A percentile compares a stretch with the other conserved stretches of the same genome.
Evolutionary conservation across 163 green algal species (phyloP).

Genomic region (Scenedesmus sp.): DNA sequence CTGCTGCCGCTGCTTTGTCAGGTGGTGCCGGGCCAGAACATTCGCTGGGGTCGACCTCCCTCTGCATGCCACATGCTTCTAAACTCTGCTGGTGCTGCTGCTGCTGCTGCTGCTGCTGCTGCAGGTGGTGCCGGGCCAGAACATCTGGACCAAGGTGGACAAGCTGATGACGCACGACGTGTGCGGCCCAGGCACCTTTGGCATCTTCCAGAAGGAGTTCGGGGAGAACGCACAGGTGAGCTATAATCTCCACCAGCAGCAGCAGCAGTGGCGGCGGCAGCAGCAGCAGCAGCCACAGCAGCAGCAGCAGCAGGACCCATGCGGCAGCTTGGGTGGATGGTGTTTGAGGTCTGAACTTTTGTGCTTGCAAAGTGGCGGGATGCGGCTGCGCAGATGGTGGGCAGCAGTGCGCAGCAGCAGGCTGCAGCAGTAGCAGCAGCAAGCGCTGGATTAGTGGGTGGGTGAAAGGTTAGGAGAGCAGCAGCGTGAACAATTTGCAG

Average conservation of each 20-base stretch:
- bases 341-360: too few species aligned
- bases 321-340: too few species aligned
- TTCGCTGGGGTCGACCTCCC: slow-evolving; percentile 49
- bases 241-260: background rate
- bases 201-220: slow-evolving; percentile 98
- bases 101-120: background rate
- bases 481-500: too few species aligned
- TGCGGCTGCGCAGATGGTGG: too few species aligned
- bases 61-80: too few species aligned
- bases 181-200: slow-evolving; percentile 96
- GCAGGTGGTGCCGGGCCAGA: slow-evolving; percentile 66
- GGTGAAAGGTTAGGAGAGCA: too few species aligned
- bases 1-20: background rate
- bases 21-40: slow-evolving; percentile 79
- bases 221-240: slow-evolving; percentile 85
- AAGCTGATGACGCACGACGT: slow-evolving; percentile 98
- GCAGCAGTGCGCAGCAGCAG: too few species aligned
- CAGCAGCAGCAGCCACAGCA: background rate
- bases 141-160: slow-evolving; percentile 96
- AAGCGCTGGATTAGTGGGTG: too few species aligned
- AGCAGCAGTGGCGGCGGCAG: background rate
- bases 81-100: too few species aligned
- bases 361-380: too few species aligned
- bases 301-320: background rate
- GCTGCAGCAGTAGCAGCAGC: too few species aligned